phyloP scores from a whole-genome alignment of 2,329 filamentous ascomycete genomes.

The Rugonectria rugulosa region DNA sequence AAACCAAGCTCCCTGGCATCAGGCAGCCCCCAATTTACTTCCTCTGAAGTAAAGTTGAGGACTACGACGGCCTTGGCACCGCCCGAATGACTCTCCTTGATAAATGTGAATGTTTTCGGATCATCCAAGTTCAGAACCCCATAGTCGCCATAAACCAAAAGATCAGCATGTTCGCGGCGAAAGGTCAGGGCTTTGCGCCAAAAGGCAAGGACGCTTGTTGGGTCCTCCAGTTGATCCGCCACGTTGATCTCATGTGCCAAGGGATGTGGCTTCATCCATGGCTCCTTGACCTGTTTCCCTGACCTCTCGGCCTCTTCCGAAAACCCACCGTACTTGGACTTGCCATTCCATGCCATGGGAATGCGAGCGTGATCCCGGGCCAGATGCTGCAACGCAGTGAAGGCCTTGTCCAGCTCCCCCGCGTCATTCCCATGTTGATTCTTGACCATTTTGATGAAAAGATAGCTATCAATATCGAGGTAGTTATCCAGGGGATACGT shows the following conservation, averaged over 20 bases:
- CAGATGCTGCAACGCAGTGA: conserved; percentile 43
- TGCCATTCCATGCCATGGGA: conserved; percentile 69
- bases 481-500: conserved; percentile 67
- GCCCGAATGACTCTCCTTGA: conserved; percentile 40
- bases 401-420: conserved; percentile 46
- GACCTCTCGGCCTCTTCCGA: conserved; percentile 46
- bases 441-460: conserved; percentile 43
- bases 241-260: conserved; percentile 59
- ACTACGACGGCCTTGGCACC: conserved; percentile 38
- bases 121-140: conserved; percentile 35
- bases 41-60: conserved; percentile 43
- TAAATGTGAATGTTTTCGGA: conserved; percentile 37
- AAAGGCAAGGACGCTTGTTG: conserved; percentile 44
- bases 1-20: conserved; percentile 35
- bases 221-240: conserved; percentile 56
- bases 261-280: conserved; percentile 46
- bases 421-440: conserved; percentile 41
- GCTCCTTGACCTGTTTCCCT: conserved; percentile 37
- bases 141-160: conserved; percentile 47
- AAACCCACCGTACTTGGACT: conserved; percentile 43
- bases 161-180: conserved; percentile 42
- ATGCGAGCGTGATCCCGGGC: conserved; percentile 70
- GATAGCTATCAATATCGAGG: conserved; percentile 58
- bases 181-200: conserved; percentile 43
- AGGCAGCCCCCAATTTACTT: conserved; percentile 37